Percentiles rank a stretch among this genome's conserved stretches.
Conservation (phyloP, 2,329 filamentous ascomycete species). For the Chaetomiaceae sp. region DNA sequence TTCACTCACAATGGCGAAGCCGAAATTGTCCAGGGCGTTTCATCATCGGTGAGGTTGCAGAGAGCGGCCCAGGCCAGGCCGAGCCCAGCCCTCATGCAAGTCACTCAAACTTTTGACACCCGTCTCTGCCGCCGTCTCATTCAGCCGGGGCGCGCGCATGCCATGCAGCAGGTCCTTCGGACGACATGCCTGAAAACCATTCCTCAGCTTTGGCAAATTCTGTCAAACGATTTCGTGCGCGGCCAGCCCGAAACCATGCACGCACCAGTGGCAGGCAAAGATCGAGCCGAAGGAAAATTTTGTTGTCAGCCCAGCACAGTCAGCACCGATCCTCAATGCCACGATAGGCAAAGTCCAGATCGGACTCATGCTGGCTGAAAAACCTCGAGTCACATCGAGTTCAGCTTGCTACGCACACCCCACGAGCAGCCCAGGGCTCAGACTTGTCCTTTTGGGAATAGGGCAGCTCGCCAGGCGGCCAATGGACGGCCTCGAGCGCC, state of each 20-base stretch:
- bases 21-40: constrained; percentile 18
- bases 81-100: constrained; percentile 3
- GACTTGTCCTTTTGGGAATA: constrained; percentile 1
- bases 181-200: background rate
- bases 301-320: constrained; percentile 2
- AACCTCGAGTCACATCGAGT: background rate
- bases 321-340: background rate
- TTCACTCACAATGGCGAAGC: background rate
- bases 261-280: background rate
- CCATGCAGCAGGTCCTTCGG: constrained; percentile 10
- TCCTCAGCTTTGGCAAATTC: too few species aligned
- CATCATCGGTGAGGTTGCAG: constrained; percentile 13
- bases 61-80: constrained; percentile 3
- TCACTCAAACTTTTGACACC: background rate
- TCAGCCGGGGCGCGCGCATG: constrained; percentile 8
- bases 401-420: constrained; percentile 12
- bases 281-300: background rate
- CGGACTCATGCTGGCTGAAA: background rate
- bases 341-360: constrained; percentile 6
- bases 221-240: background rate
- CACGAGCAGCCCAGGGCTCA: background rate
- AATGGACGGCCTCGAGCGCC: background rate
- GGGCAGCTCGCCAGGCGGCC: constrained; percentile 10
- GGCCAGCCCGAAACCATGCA: background rate
- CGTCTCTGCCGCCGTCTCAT: constrained; percentile 11